phyloP scores from a whole-genome alignment of 768 basidiomycete species.

The Mycena vitilis region DNA sequence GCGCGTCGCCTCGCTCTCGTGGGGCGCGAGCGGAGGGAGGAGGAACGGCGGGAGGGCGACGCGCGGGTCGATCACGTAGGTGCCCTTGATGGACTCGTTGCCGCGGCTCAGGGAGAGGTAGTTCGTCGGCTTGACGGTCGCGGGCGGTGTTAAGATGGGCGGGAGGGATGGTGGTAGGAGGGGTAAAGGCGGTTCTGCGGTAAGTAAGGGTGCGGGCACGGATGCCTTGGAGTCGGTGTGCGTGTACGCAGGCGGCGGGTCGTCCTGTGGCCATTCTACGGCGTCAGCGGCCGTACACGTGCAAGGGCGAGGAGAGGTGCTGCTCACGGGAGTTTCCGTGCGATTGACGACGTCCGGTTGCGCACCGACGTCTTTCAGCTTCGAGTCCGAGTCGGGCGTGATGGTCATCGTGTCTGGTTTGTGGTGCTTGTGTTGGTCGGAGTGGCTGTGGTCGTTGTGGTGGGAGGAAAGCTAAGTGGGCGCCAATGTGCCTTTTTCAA shows the following conservation, averaged over 20 bases:
- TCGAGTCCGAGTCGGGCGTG: slow-evolving; percentile 18
- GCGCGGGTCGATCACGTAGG: slow-evolving; percentile 57
- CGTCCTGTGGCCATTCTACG: slow-evolving; percentile 1
- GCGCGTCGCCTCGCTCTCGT: slow-evolving; percentile 52
- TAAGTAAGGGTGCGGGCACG: neutral
- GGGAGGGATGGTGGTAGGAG: no score
- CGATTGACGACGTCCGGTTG: slow-evolving; percentile 19
- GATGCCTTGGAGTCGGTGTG: neutral
- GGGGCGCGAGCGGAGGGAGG: slow-evolving; percentile 51
- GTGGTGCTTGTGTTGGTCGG: no score
- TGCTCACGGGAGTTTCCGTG: slow-evolving; percentile 6
- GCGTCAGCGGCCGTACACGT: no score
- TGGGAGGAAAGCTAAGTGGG: neutral
- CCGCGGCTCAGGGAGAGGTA: slow-evolving; percentile 44
- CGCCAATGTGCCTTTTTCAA: slow-evolving; percentile 6
- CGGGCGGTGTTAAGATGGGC: no score
- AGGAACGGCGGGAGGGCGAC: slow-evolving; percentile 52
- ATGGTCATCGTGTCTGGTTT: slow-evolving; percentile 25
- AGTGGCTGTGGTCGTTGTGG: no score
- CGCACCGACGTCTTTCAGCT: slow-evolving; percentile 4
- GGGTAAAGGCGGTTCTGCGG: neutral
- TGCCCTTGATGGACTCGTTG: slow-evolving; percentile 47
- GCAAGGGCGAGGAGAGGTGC: neutral
- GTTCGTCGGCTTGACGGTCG: slow-evolving; percentile 46
- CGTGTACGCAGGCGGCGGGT: slow-evolving; percentile 30